Evolutionary conservation across 768 basidiomycete genomes (phyloP), one percentile per base, ranked within the genome.

Genomic region (Russula brevipes): DNA sequence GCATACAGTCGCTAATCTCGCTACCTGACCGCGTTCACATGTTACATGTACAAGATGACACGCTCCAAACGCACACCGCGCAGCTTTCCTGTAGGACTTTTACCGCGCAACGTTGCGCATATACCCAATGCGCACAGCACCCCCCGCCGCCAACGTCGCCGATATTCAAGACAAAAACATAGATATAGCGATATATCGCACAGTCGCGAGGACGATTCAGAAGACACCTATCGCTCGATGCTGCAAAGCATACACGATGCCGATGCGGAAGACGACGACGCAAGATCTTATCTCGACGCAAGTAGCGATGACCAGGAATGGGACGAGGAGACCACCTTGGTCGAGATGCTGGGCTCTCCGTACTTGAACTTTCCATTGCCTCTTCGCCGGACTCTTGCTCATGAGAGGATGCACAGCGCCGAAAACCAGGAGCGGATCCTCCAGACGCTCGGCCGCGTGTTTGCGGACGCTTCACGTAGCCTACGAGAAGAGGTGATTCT

Each of bases 291-390:
- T 35, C 14, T 6, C n/a, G 38, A 54, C 24, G 12, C 46, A 19
- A 56, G 33, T n/a, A 51, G 49, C 53, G 41, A 51, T 7, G 59
- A 51, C 30, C 19, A 49, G 10, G 59, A 39, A 38, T 64, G 46
- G 57, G 59, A 64, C 11, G 47, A 64, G 3, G 63, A 64, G 41
- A 31, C 46, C 33, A 55, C 54, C 11, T 54, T 64, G n/a, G 8
- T 44, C 24, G 63, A 60, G 30, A 59, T 59, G 24, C 47, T 64
- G 11, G 58, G 53, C 33, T 64, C 53, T 17, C 39, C 52, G 63
- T 64, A 59, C 19, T 55, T 17, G 14, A 54, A 9, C 17, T 1
- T 36, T 19, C 30, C 33, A 14, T 3, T 36, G 14, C 33, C n/a
- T 33, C 2, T 12, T 1, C 35, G 24, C 9, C 7, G 0, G 12